Conservation (phyloP, 1,139 yeast genomes). For the Debaryomyces psychrophilus region DNA sequence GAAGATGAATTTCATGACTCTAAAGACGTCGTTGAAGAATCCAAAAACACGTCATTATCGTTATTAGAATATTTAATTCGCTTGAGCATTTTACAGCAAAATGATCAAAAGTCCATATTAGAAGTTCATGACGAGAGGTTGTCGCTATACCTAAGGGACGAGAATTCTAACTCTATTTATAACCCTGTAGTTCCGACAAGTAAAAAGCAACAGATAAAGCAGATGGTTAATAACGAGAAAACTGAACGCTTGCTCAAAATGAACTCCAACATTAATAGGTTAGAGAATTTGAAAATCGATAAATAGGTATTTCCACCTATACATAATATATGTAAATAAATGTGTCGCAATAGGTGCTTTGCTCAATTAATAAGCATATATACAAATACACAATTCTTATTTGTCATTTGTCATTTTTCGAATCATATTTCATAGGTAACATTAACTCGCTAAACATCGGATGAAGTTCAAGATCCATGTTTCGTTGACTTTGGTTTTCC, state of each 20-base stretch:
- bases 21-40: slow-evolving; percentile 17
- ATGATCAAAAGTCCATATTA: slow-evolving; percentile 58
- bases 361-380: not conserved
- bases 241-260: slow-evolving; percentile 27
- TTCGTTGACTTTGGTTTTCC: slow-evolving; percentile 5
- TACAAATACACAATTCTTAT: not conserved
- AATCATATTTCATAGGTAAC: slow-evolving; percentile 15
- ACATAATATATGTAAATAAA: slow-evolving; percentile 1
- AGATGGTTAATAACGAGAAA: slow-evolving; percentile 17
- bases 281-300: slow-evolving; percentile 33
- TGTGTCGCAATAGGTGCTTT: not conserved
- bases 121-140: slow-evolving; percentile 69
- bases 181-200: slow-evolving; percentile 24
- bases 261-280: slow-evolving; percentile 40
- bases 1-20: slow-evolving; percentile 17
- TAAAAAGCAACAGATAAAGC: slow-evolving; percentile 20
- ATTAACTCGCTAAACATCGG: slow-evolving; percentile 17
- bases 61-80: slow-evolving; percentile 68
- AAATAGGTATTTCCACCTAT: slow-evolving; percentile 4
- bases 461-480: slow-evolving; percentile 11
- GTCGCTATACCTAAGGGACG: slow-evolving; percentile 65
- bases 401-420: slow-evolving; percentile 9
- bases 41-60: slow-evolving; percentile 45
- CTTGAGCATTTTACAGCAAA: slow-evolving; percentile 62
- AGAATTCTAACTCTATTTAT: slow-evolving; percentile 41